A percentile compares a stretch with the other conserved stretches of the same genome.
Conservation (phyloP, 139 green algal species). For the Micractinium sp. region DNA sequence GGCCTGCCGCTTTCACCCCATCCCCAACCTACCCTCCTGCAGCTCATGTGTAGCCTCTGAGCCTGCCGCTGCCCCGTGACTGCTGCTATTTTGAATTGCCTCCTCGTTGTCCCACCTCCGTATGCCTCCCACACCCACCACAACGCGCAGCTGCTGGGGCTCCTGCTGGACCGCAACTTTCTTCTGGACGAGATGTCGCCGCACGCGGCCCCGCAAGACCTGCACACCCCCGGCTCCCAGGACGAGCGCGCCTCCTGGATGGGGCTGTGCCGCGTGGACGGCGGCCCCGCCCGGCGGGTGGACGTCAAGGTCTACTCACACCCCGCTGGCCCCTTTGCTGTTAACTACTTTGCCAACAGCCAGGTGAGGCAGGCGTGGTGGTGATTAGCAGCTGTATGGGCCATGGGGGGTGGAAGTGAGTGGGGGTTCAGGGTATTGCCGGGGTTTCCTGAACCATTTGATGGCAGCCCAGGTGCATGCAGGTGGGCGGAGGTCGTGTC, state of each 20-base stretch:
- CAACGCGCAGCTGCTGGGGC: constrained; percentile 24
- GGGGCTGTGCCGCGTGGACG: constrained; percentile 55
- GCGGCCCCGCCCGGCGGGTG: constrained; percentile 46
- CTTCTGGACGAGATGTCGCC: constrained; percentile 50
- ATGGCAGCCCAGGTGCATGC: no score
- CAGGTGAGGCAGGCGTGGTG: background rate
- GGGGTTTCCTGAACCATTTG: background rate
- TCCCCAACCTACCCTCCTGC: background rate
- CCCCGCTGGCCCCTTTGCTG: background rate
- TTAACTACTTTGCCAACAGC: constrained; percentile 45
- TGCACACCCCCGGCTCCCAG: no score
- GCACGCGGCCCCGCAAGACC: background rate
- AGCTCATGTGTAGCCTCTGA: background rate
- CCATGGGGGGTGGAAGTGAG: background rate
- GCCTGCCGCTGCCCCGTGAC: background rate
- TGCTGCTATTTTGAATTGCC: background rate
- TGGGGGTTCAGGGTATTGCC: background rate
- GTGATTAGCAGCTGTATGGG: background rate
- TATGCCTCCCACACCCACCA: background rate
- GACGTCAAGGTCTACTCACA: constrained; percentile 65
- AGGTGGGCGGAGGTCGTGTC: background rate
- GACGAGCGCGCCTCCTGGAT: constrained; percentile 52
- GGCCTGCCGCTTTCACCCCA: no score
- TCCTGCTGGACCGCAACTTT: constrained; percentile 34
- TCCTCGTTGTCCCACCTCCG: background rate